phyloP scores from a whole-genome alignment of 805 yeast genomes.

The Vanderwaltozyma yarrowii region DNA sequence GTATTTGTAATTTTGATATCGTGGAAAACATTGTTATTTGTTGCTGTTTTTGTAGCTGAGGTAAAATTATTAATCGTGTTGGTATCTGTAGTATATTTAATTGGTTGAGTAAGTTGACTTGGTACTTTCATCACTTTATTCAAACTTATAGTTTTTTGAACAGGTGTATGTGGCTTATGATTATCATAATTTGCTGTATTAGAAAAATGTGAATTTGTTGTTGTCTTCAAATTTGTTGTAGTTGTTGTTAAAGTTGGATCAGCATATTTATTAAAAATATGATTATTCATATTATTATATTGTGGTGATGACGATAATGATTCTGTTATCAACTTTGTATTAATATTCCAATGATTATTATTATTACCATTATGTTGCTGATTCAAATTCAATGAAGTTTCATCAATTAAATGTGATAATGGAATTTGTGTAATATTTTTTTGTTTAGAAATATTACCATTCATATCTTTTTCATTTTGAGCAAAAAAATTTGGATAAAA shows the following conservation, averaged over 20 bases:
- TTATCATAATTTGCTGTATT: not conserved
- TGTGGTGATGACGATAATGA: not conserved
- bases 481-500: not conserved
- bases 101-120: not conserved
- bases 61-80: no score
- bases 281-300: not conserved
- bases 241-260: conserved; percentile 28
- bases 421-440: not conserved
- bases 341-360: not conserved
- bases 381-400: not conserved
- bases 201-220: conserved; percentile 6
- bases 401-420: not conserved
- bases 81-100: not conserved
- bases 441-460: not conserved
- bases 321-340: not conserved
- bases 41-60: no score
- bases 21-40: not conserved
- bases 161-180: conserved; percentile 3
- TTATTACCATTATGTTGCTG: not conserved
- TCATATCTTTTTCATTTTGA: not conserved
- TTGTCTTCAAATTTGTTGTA: conserved; percentile 7
- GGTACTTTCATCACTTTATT: conserved; percentile 16
- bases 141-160: conserved; percentile 21
- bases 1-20: conserved; percentile 12
- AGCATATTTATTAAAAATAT: conserved; percentile 24